phyloP scores from a whole-genome alignment of 169 alveolate genomes.

The Eimeria sp. region DNA sequence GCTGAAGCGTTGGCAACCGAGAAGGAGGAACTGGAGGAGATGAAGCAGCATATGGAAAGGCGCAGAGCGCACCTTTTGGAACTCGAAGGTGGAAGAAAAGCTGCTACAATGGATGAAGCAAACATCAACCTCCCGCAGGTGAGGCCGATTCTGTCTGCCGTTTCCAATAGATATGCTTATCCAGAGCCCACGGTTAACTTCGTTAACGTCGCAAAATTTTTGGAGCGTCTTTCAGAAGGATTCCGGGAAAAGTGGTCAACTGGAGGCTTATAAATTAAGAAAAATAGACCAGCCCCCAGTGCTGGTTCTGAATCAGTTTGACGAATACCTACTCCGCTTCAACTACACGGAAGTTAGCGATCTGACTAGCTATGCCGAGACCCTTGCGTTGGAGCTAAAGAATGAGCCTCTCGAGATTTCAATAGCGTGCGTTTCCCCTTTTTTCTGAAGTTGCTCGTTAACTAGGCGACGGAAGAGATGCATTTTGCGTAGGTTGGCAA shows the following conservation, averaged over 20 bases:
- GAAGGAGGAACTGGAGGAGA: background rate
- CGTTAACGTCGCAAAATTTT: background rate
- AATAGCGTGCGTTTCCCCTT: background rate
- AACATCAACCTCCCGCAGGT: background rate
- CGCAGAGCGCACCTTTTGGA: constrained; percentile 40
- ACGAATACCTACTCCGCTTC: constrained; percentile 65
- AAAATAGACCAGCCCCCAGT: constrained; percentile 9
- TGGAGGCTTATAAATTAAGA: background rate
- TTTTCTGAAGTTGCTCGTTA: background rate
- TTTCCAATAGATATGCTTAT: background rate
- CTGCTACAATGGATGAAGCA: background rate
- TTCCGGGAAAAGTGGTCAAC: background rate
- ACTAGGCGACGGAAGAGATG: background rate
- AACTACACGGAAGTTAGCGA: constrained; percentile 82
- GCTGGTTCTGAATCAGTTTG: constrained; percentile 62
- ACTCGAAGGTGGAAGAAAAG: background rate
- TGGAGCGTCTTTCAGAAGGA: background rate
- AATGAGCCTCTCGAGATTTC: constrained; percentile 47
- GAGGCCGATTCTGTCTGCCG: background rate
- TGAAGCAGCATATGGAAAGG: constrained; percentile 3
- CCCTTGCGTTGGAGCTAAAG: constrained; percentile 65
- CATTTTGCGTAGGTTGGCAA: background rate
- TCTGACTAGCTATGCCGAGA: constrained; percentile 57
- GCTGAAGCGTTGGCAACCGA: constrained; percentile 3
- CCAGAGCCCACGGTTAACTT: background rate